Conservation (phyloP, 129 eudicot genomes). For the Chrysanthemum makinoi region DNA sequence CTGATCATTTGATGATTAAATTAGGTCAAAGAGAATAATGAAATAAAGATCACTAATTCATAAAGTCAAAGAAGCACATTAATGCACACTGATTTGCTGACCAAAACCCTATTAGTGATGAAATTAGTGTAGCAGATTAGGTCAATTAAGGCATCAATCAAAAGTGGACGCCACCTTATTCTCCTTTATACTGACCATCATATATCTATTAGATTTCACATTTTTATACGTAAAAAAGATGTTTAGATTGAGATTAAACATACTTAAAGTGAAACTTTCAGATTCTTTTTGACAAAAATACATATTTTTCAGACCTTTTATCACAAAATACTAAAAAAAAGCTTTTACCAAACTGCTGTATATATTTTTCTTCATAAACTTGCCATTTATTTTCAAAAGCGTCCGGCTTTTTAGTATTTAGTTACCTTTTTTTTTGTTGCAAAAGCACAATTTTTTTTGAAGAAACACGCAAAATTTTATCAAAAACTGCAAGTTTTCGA, state of each 20-base stretch:
- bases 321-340: too few relatives aligned
- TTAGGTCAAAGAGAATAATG: constrained; percentile 23
- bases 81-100: constrained; percentile 28
- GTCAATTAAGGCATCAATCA: constrained; percentile 36
- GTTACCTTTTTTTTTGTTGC: too few relatives aligned
- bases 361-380: too few relatives aligned
- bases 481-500: too few relatives aligned
- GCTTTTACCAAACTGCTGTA: too few relatives aligned
- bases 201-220: constrained; percentile 14
- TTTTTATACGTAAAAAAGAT: not conserved
- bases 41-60: constrained; percentile 25
- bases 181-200: constrained; percentile 5
- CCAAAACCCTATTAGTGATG: constrained; percentile 28
- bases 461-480: too few relatives aligned
- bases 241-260: constrained; percentile 2
- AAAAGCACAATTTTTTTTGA: too few relatives aligned
- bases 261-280: not conserved
- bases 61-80: constrained; percentile 37
- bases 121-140: constrained; percentile 36
- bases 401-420: too few relatives aligned
- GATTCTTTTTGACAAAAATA: too few relatives aligned
- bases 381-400: too few relatives aligned
- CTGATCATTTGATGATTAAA: not conserved
- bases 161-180: constrained; percentile 31
- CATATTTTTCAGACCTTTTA: too few relatives aligned